Conservation (phyloP, 2,329 filamentous ascomycete species). For the Colletotrichum paranaense region DNA sequence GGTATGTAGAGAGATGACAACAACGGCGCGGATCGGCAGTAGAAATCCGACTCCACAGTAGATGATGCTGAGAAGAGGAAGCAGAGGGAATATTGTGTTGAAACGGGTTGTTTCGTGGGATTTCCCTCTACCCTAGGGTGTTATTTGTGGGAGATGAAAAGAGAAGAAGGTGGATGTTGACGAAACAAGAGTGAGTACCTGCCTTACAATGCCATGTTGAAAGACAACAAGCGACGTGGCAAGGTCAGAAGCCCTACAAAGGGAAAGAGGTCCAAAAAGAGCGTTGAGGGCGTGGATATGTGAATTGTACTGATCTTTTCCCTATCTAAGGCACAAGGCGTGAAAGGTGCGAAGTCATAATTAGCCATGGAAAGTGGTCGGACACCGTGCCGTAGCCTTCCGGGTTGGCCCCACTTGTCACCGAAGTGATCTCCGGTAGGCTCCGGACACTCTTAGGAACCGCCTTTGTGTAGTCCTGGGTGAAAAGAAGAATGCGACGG, state of each 20-base stretch:
- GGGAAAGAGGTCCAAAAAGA: neutral
- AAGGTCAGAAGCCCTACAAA: neutral
- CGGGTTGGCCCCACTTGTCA: neutral
- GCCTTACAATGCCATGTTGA: neutral
- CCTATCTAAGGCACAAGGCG: too few species aligned
- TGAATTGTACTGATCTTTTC: neutral
- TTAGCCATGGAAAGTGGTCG: neutral
- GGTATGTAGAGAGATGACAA: neutral
- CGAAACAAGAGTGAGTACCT: neutral
- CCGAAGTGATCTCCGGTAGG: neutral
- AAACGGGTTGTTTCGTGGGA: neutral
- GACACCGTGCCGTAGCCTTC: neutral
- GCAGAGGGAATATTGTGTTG: neutral
- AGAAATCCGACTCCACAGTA: neutral
- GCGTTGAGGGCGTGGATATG: neutral
- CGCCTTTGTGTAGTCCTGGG: neutral
- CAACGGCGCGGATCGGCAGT: neutral
- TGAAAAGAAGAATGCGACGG: too few species aligned
- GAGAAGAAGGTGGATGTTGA: neutral
- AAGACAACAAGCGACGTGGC: neutral
- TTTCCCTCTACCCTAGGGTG: neutral
- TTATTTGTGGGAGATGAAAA: neutral
- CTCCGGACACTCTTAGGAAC: neutral
- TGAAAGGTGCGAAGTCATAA: neutral
- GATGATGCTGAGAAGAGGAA: neutral